Percentiles rank a stretch among this genome's conserved stretches.
Conservation (phyloP, 1,284 basidiomycete genomes). For the Boletus sp. region DNA sequence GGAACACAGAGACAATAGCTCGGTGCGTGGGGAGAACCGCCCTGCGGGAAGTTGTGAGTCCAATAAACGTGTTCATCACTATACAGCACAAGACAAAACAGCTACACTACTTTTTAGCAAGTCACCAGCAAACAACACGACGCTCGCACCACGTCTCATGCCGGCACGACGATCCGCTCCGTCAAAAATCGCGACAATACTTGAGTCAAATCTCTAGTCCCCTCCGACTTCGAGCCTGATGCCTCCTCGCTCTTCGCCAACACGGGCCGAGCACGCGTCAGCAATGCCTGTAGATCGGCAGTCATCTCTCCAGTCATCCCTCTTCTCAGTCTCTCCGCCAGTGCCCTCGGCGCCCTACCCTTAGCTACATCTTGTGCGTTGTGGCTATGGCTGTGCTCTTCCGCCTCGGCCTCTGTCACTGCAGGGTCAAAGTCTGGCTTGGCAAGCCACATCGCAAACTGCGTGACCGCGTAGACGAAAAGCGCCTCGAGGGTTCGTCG, state of each 20-base stretch:
- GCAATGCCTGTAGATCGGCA: slow-evolving; percentile 66
- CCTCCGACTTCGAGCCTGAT: slow-evolving; percentile 17
- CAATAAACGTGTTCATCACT: no score
- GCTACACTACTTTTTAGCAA: background rate
- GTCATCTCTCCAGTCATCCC: slow-evolving; percentile 82
- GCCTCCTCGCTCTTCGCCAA: slow-evolving; percentile 56
- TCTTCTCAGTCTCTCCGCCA: slow-evolving; percentile 67
- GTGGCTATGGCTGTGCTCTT: slow-evolving; percentile 28
- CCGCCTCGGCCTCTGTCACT: slow-evolving; percentile 43
- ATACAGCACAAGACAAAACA: no score
- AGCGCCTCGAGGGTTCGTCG: slow-evolving; percentile 69
- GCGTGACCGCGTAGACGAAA: slow-evolving; percentile 76
- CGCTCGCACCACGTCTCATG: no score
- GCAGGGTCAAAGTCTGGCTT: slow-evolving; percentile 63
- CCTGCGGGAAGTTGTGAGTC: no score
- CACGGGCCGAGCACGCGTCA: slow-evolving; percentile 66
- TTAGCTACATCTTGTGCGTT: slow-evolving; percentile 38
- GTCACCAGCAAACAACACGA: background rate
- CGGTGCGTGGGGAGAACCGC: no score
- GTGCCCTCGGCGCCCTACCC: slow-evolving; percentile 48
- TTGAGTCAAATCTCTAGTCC: slow-evolving; percentile 49
- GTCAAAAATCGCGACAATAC: slow-evolving; percentile 67
- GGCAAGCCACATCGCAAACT: slow-evolving; percentile 75
- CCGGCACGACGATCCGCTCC: slow-evolving; percentile 51
- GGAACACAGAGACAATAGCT: no score